Evolutionary conservation across 768 basidiomycete species (phyloP).

Genomic region (Phanerochaete carnosa): DNA sequence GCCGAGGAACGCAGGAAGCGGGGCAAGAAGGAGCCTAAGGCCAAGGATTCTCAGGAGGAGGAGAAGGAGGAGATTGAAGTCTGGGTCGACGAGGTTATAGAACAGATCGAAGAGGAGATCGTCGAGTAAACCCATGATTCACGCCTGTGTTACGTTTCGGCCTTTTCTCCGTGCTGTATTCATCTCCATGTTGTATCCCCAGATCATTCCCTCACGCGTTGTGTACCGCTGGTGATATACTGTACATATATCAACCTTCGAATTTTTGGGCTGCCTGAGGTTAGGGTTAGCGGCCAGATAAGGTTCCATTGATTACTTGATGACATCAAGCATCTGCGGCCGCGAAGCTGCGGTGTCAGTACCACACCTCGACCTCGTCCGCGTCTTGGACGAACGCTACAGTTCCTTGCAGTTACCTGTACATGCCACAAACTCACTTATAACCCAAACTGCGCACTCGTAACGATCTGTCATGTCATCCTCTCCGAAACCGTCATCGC

Average conservation of each 20-base stretch:
- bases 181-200: not conserved
- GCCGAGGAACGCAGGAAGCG: constrained; percentile 48
- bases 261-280: not conserved
- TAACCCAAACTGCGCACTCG: not conserved
- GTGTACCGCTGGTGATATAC: not conserved
- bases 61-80: constrained; percentile 90
- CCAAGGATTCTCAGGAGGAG: constrained; percentile 41
- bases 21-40: constrained; percentile 32
- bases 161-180: not conserved
- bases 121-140: constrained; percentile 36
- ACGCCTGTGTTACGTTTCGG: not conserved
- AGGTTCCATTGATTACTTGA: not conserved
- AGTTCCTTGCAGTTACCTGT: not conserved
- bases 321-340: not conserved
- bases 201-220: not conserved
- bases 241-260: not conserved
- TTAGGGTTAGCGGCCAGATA: not conserved
- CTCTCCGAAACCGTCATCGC: constrained; percentile 19
- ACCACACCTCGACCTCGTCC: not conserved
- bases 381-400: not conserved
- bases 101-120: constrained; percentile 84
- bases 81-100: constrained; percentile 90
- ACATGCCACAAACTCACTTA: not conserved
- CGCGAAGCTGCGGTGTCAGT: not conserved
- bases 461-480: not conserved